Evolutionary conservation across 2,329 filamentous ascomycete genomes (phyloP).

Genomic region (Blastomyces percursus): DNA sequence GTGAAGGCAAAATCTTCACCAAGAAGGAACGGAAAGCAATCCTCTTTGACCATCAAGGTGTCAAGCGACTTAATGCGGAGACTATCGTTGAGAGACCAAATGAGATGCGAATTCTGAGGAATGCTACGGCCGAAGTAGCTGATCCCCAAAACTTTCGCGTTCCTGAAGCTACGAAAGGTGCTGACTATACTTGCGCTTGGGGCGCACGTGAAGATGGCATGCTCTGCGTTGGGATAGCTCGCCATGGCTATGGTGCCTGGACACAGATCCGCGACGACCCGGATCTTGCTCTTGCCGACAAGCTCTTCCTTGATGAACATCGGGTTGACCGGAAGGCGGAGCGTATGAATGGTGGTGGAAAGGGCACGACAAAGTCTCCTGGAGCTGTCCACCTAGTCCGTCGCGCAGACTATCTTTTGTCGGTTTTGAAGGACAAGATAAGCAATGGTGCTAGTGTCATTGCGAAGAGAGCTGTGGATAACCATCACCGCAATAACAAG

Average conservation of each 20-base stretch:
- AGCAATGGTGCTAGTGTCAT: slow-evolving; percentile 52
- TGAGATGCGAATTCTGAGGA: slow-evolving; percentile 73
- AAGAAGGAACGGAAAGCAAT: slow-evolving; percentile 98
- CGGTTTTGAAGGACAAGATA: slow-evolving; percentile 82
- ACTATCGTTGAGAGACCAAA: slow-evolving; percentile 84
- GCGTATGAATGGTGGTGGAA: slow-evolving; percentile 52
- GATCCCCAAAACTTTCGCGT: slow-evolving; percentile 77
- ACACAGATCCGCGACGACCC: slow-evolving; percentile 82
- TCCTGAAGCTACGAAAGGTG: slow-evolving; percentile 80
- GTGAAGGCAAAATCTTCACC: slow-evolving; percentile 66
- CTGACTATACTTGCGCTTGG: slow-evolving; percentile 87
- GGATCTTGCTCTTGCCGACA: slow-evolving; percentile 74
- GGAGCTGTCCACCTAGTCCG: slow-evolving; percentile 96
- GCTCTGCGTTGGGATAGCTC: slow-evolving; percentile 85
- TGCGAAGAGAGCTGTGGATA: slow-evolving; percentile 72
- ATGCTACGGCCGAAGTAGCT: slow-evolving; percentile 52
- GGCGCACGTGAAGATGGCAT: slow-evolving; percentile 90
- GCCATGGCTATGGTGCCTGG: slow-evolving; percentile 94
- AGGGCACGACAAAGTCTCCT: slow-evolving; percentile 56
- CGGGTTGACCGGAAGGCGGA: slow-evolving; percentile 97
- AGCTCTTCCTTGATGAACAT: slow-evolving; percentile 94
- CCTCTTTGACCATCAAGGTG: slow-evolving; percentile 82
- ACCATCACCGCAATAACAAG: slow-evolving; percentile 91
- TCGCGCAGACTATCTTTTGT: slow-evolving; percentile 86
- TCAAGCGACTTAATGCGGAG: slow-evolving; percentile 92